Base-by-base conservation (phyloP, 345 rosid species). In the Anacardium occidentale region DNA sequence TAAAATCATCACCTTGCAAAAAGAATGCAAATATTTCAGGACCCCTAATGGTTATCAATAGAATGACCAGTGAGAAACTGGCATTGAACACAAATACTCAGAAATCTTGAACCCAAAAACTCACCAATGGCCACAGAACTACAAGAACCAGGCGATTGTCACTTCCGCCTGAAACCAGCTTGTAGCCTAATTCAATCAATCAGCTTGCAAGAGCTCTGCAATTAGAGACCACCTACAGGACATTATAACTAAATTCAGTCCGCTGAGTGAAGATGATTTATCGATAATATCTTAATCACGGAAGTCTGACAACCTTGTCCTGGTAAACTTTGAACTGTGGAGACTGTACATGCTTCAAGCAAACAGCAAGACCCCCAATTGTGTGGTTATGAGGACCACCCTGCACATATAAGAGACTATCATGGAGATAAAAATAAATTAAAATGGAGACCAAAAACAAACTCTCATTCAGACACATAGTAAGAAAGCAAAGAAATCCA, bases 381-480 rank as follows among this genome's bases (percentile, higher is more conserved):
- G 97, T 90, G 86, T 94, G 98, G 82, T 92, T 94, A 87, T 91
- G 97, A 67, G 97, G 97, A 68, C 97, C 97, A 78, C 98, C 98
- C 98, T 92, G 82, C 56, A 82, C 22, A 66, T 60, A 56, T 7
- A 76, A 67, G 45, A 5, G 17, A 34, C 24, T 2, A 69, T 44
- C 1, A 57, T 57, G 55, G 7, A 29, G 15, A 7, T 55, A 56
- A 15, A 34, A 14, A 34, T 21, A 64, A 37, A 62, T 51, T 60
- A 21, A 71, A 54, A 18, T 18, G 10, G n/a, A 53, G 47, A 32
- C 56, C 18, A 56, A 58, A 25, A 7, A 57, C 18, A 57, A 60
- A 13, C 25, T 34, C 3, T 56, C 37, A 48, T 65, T 24, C 45
- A 15, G 22, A 62, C 12, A 22, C 24, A 15, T 13, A 10, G 3